Percentiles rank a stretch among this genome's conserved stretches.
These are phyloP conservation scores for Fistulinella prunicolor DNA, from an alignment of 768 basidiomycete species.

Conservation along the genomic window DNA sequence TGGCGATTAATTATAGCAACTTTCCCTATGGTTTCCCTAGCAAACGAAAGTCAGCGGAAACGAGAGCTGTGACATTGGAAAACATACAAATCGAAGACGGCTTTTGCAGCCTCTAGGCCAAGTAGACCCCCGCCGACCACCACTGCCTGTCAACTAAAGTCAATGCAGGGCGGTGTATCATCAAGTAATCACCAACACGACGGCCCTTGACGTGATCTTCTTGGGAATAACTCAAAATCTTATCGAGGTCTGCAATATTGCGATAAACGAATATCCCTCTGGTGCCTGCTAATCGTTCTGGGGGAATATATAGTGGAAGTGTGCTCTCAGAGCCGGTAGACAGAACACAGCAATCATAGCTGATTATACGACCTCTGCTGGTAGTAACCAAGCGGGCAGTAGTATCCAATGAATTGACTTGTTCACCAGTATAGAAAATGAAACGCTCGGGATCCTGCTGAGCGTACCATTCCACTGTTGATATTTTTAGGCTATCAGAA, in stretches of 20 bases:
- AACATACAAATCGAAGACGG: slow-evolving; percentile 53
- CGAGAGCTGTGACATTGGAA: background rate
- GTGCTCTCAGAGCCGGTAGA: slow-evolving; percentile 68
- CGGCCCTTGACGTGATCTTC: slow-evolving; percentile 38
- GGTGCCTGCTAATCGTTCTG: slow-evolving; percentile 36
- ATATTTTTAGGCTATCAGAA: slow-evolving; percentile 12
- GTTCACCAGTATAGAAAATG: slow-evolving; percentile 48
- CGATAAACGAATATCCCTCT: slow-evolving; percentile 71
- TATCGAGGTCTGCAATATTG: slow-evolving; percentile 64
- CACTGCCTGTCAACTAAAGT: background rate
- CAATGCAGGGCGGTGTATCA: no score
- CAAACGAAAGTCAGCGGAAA: background rate
- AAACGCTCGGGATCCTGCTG: slow-evolving; percentile 57
- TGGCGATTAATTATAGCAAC: slow-evolving; percentile 55
- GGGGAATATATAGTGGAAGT: slow-evolving; percentile 55
- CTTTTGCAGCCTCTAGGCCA: slow-evolving; percentile 75
- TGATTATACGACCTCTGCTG: slow-evolving; percentile 40
- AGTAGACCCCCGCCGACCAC: slow-evolving; percentile 71
- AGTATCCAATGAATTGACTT: slow-evolving; percentile 39
- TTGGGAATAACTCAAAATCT: slow-evolving; percentile 58
- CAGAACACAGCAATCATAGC: slow-evolving; percentile 63
- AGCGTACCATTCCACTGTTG: slow-evolving; percentile 53
- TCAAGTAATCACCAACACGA: slow-evolving; percentile 12
- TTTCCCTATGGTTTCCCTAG: slow-evolving; percentile 36
- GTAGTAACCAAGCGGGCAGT: slow-evolving; percentile 45